phyloP scores from a whole-genome alignment of 2,329 filamentous ascomycete species.

The Scytalidium sp. region DNA sequence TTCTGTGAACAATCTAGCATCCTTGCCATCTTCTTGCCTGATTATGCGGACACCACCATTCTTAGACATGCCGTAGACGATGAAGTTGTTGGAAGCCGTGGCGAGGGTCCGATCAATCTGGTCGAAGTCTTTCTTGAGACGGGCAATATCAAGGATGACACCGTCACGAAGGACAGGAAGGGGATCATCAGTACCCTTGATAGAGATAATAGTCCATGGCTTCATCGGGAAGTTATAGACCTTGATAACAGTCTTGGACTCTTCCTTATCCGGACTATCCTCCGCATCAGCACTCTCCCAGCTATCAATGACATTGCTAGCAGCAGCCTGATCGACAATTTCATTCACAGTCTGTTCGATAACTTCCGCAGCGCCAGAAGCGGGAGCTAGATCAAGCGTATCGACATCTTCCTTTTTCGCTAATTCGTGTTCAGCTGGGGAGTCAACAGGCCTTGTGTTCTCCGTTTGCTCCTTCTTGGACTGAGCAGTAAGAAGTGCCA shows the following conservation, averaged over 20 bases:
- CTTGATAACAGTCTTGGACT: constrained; percentile 62
- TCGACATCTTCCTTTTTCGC: constrained; percentile 51
- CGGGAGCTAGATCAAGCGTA: constrained; percentile 52
- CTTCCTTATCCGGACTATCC: constrained; percentile 64
- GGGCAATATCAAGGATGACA: constrained; percentile 85
- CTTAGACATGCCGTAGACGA: constrained; percentile 91
- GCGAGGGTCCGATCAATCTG: constrained; percentile 94
- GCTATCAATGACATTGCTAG: constrained; percentile 68
- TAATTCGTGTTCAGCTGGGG: too few species aligned
- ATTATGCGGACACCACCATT: constrained; percentile 91
- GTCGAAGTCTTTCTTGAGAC: constrained; percentile 96
- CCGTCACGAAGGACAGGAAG: constrained; percentile 71
- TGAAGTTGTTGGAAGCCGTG: constrained; percentile 84
- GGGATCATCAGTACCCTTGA: constrained; percentile 56
- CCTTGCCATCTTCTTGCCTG: constrained; percentile 86
- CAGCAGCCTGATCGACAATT: constrained; percentile 51
- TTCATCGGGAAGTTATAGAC: constrained; percentile 97
- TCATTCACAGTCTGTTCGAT: constrained; percentile 58
- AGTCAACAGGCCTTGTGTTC: constrained; percentile 39
- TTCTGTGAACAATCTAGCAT: constrained; percentile 88
- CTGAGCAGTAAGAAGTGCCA: constrained; percentile 47
- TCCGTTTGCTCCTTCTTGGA: constrained; percentile 53
- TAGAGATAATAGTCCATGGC: constrained; percentile 87
- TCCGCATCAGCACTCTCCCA: constrained; percentile 86
- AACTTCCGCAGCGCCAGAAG: constrained; percentile 54